Evolutionary conservation across 441 rosid species (phyloP), one percentile per base, ranked within the genome.

Genomic region (Mallotus japonicus): DNA sequence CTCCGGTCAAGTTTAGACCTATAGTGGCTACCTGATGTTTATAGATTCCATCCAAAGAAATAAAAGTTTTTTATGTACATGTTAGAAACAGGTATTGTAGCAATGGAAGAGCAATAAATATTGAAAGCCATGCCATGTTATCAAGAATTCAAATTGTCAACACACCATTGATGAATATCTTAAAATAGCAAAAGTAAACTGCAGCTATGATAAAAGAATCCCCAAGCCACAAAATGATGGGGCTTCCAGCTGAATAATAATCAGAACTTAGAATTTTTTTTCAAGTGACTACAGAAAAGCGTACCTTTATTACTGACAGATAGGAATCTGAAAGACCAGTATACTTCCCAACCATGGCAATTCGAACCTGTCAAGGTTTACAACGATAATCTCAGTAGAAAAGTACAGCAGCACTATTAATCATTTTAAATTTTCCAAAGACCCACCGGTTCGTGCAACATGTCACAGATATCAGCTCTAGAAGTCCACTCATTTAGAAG

Each of bases 311-410:
- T 70, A 92, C 93, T 50, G 97, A 92, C 22, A 92, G 88, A 67
- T 92, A 92, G 19, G 97, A 81, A 87, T 92, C 97, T 73, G 90
- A 71, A 78, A 84, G 90, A 65, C 89, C 88, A 49, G 89, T 84
- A 79, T 92, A 92, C 79, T 92, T 92, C 72, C 97, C 97, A 69
- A 91, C 95, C 90, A 88, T 81, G 60, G 90, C 92, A 73, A 90
- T 88, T 76, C 83, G 78, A 13, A 90, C 89, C 96, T 92, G 85
- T 73, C 40, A 79, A 46, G 46, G 63, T 40, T 75, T 55, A 60
- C 37, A 69, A 62, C 67, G 67, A 65, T 82, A 46, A 82, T 62
- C 57, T 76, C 61, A 71, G 69, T 72, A 62, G 55, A 49, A 60
- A 79, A 75, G 57, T 13, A 53, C 40, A 20, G 62, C 66, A 20